A percentile compares a stretch with the other conserved stretches of the same genome.
Conservation (phyloP, 371 early-diverging fungal genomes). For the Rhizopus stolonifer region DNA sequence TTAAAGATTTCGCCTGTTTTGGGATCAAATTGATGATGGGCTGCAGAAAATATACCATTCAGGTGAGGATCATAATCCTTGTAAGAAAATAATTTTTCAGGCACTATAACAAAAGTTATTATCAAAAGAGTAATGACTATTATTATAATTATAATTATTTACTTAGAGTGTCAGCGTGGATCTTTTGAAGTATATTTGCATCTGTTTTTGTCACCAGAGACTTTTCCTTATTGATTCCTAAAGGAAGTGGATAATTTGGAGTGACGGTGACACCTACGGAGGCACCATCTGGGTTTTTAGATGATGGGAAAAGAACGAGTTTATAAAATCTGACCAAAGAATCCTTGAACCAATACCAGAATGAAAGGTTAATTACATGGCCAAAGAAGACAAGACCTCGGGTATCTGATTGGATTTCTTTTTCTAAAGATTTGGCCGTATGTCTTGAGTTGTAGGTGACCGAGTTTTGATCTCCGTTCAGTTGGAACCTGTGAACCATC, state of each 20-base stretch:
- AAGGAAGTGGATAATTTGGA: constrained; percentile 52
- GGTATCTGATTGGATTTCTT: constrained; percentile 3
- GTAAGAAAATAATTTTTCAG: constrained; percentile 52
- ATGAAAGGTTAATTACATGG: constrained; percentile 5
- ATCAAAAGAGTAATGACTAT: background rate
- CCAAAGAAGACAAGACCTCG: constrained; percentile 26
- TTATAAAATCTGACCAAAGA: background rate
- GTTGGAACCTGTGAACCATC: constrained; percentile 38
- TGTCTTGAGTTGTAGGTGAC: constrained; percentile 34
- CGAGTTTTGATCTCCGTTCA: constrained; percentile 21
- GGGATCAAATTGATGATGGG: constrained; percentile 59
- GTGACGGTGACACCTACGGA: constrained; percentile 57
- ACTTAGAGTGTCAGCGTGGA: constrained; percentile 63
- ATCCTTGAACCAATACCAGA: constrained; percentile 5
- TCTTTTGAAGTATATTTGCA: constrained; percentile 56
- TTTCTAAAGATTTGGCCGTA: constrained; percentile 21
- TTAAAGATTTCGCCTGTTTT: constrained; percentile 51
- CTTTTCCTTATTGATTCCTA: background rate
- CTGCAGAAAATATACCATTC: constrained; percentile 49
- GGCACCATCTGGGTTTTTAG: constrained; percentile 14
- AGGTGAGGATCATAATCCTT: constrained; percentile 39
- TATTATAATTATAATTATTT: constrained; percentile 1
- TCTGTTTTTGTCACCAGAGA: constrained; percentile 58
- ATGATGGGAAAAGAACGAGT: background rate
- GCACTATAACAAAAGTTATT: constrained; percentile 25